Base-by-base conservation (phyloP, 305 asterid species). In the Fraxinus sp. region DNA sequence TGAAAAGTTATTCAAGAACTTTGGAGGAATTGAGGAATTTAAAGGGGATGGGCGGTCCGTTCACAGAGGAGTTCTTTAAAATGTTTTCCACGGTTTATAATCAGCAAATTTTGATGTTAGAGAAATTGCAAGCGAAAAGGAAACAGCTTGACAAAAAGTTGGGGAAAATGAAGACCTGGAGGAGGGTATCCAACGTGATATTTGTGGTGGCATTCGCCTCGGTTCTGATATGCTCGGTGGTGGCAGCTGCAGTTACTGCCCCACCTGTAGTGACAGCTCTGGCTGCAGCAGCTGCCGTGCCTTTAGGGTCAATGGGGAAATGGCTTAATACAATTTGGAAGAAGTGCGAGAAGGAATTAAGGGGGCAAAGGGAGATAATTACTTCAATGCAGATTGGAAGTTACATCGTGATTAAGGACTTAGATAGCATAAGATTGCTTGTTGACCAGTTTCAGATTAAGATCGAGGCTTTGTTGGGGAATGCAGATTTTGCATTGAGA, bases 181-280 rank as follows among this genome's bases (percentile, higher is more conserved):
- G 92, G 86, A 90, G 85, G 80, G 89, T 93, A 0, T 90, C 94
- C 0, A 93, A 92, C 76, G 92, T 86, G 55, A 94, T 94, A 57
- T 93, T 94, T 81, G 92, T 91, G 3, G 89, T 88, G 0, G 88
- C 95, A 3, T 93, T 94, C 37, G 92, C 94, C 3, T 88, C 97
- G 0, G 97, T 91, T 36, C 44, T 93, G 81, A 88, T 94, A 46
- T 93, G 94, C 85, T 91, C 98, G 2, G 96, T 94, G 44, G 97
- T 94, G 82, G 98, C 98, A 4, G 98, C 98, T 0, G 98, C 98
- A 0, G 68, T 94, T 79, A 82, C 95, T 0, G 98, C 98, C 0
- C 96, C 98, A 0, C 95, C 98, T 1, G 91, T 94, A 66, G 92
- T 92, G 87, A 85, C 98, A 0, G 97, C 98, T 0, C 79, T 95